Base-by-base conservation (phyloP, 2,329 filamentous ascomycete species). In the Sclerotinia glacialis region DNA sequence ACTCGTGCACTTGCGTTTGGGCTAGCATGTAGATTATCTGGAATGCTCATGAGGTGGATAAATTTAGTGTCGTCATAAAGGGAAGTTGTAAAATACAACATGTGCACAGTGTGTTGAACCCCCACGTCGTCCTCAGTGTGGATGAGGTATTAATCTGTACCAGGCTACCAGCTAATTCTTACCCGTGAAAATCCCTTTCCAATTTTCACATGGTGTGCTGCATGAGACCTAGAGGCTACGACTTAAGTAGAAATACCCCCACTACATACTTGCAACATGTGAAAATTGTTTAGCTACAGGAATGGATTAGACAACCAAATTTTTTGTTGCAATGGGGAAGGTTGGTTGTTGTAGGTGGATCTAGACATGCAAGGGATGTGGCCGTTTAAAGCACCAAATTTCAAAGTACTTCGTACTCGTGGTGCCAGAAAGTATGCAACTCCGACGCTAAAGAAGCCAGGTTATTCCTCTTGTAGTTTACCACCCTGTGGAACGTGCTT, bases 151-250 rank as follows among this genome's bases (percentile, higher is more conserved):
- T 46, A n/a, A 31, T 5, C 9, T 8, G 12, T 31, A 44, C 23
- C 11, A 12, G 18, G 7, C 12, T 31, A 44, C 23, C 11, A 12
- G 18, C 12, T 21, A 21, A 46, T 9, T 8, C 34, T 40, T 40
- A 40, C 37, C 37, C 37, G 37, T 16, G 37, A 40, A 31, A 58
- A 46, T n/a, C 12, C 18, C 8, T n/a, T 11, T 44, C n/a, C 26
- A 46, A 31, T 7, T 46, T 46, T 46, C 55, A 59, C 55, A 59
- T 59, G 26, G 40, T 59, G 40, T 59, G 40, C 26, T 59, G n/a
- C 18, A 31, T 46, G 55, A n/a, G 18, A 28, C 40, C 23, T 2
- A 59, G 55, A 44, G 31, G 7, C 44, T 28, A 59, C 2, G 12
- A 26, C 23, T 28, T 9, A 56, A 56, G 14, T 42, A 44, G n/a